Percentiles rank a stretch among this genome's conserved stretches.
Conservation (phyloP, 805 yeast species). For the Komagataella pastoris region DNA sequence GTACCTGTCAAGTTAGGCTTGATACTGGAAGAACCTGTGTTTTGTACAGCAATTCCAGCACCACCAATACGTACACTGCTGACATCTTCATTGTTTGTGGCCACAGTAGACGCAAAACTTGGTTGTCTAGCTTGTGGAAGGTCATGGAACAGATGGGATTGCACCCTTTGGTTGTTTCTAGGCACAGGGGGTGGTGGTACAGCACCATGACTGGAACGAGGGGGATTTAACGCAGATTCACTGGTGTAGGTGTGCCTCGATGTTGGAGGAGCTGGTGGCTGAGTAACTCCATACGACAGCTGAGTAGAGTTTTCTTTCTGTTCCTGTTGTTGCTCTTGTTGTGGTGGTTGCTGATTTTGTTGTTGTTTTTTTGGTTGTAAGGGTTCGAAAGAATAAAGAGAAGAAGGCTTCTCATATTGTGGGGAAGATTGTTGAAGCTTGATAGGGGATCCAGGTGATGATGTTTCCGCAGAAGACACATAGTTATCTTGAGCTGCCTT, state of each 20-base stretch:
- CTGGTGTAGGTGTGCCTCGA: not conserved
- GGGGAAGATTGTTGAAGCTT: not conserved
- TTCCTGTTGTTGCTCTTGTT: not conserved
- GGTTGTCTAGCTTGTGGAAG: not conserved
- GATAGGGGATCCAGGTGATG: not conserved
- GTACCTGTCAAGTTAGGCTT: conserved; percentile 17
- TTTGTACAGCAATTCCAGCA: conserved; percentile 21
- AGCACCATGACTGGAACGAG: not conserved
- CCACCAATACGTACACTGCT: not conserved
- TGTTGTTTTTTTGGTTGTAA: not conserved
- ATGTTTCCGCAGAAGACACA: not conserved
- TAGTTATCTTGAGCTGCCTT: not conserved
- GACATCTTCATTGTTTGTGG: not conserved
- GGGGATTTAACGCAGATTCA: not conserved
- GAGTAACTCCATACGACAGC: not conserved
- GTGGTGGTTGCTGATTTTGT: not conserved
- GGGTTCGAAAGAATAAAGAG: not conserved
- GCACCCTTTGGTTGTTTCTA: not conserved
- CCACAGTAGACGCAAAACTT: not conserved
- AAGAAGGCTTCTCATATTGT: not conserved
- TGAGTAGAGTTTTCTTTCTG: not conserved
- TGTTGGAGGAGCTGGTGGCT: not conserved
- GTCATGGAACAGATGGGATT: not conserved
- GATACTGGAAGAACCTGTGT: conserved; percentile 25
- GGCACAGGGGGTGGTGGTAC: not conserved